Evolutionary conservation across 2,329 filamentous ascomycete species (phyloP).

Genomic region (Hirsutella thompsonii): DNA sequence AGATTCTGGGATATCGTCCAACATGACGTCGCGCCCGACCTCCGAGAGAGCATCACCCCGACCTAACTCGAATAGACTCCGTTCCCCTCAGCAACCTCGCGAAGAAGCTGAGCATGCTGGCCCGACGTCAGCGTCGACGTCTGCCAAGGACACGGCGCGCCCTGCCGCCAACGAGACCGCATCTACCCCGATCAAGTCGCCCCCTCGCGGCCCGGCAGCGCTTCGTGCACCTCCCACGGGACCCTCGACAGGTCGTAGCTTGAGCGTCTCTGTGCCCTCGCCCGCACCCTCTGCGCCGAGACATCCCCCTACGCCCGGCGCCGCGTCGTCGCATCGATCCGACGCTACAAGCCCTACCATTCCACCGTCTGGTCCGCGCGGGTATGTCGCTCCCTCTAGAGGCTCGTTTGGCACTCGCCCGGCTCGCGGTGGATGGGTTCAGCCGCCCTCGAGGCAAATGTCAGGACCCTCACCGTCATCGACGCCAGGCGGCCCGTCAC

Average conservation of each 20-base stretch:
- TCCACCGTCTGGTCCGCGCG: conserved; percentile 41
- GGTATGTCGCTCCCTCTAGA: conserved; percentile 32
- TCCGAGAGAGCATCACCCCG: conserved; percentile 43
- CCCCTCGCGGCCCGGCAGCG: conserved; percentile 42
- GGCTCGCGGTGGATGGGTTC: conserved; percentile 32
- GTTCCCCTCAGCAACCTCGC: conserved; percentile 33
- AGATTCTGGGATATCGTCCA: conserved; percentile 36
- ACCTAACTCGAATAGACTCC: conserved; percentile 29
- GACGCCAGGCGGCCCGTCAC: conserved; percentile 22
- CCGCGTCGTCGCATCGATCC: conserved; percentile 18
- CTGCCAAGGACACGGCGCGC: conserved; percentile 15
- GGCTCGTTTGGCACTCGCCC: conserved; percentile 32
- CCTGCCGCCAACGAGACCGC: conserved; percentile 15
- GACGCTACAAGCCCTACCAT: conserved; percentile 32
- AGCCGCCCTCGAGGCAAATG: conserved; percentile 18
- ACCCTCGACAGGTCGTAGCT: conserved; percentile 23
- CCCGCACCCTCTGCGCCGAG: conserved; percentile 20
- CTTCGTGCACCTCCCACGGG: conserved; percentile 37
- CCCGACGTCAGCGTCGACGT: conserved; percentile 9
- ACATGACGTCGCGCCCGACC: conserved; percentile 34
- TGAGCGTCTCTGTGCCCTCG: conserved; percentile 21
- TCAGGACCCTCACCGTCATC: conserved; percentile 22
- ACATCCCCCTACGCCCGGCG: conserved; percentile 20
- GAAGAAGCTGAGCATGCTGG: conserved; percentile 22
- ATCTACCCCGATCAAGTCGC: conserved; percentile 25